Base-by-base conservation (phyloP, 148 eudicot genomes). In the Chenopodium berlandieri region DNA sequence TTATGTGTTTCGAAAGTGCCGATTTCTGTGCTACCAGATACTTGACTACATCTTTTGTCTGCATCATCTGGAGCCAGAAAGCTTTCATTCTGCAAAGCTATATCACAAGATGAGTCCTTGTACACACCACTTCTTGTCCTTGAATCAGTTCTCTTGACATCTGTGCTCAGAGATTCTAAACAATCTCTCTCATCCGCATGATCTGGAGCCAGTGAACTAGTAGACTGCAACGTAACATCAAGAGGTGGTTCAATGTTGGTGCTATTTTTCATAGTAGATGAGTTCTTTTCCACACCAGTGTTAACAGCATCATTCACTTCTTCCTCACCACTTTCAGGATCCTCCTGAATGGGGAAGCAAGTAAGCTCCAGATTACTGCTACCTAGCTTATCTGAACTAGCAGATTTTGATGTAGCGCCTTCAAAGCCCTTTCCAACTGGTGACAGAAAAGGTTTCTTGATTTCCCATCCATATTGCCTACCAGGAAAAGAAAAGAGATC, bases 261-360 rank as follows among this genome's bases (percentile, higher is more conserved):
- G 80, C 82, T 65, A 73, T 19, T 75, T 62, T 83, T 75, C 31
- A n/a, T 75, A 23, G 25, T 25, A 52, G 87, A 87, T 84, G 73
- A 81, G 74, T 31, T 54, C 25, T 71, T 91, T 60, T 84, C 86
- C 40, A 81, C 76, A 79, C 80, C 71, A 78, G 82, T 69, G 71
- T 86, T 82, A 58, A 75, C 78, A 32, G 48, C 76, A 48, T 87
- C 95, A 79, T 87, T 84, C 71, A 56, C 86, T 82, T 84, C 86
- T 84, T 89, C 98, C 82, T 92, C 99, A 70, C 91, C 84, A 52
- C 75, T 78, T 75, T 88, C 88, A 54, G 94, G 90, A 86, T 94
- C 98, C 88, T 94, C 99, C 85, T 91, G 87, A 83, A 96, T 94
- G 54, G 93, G 92, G 81, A 94, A 94, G 87, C 98, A 94, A 68